Base-by-base conservation (phyloP, 371 early-diverging fungal genomes). In the Apophysomyces elegans region DNA sequence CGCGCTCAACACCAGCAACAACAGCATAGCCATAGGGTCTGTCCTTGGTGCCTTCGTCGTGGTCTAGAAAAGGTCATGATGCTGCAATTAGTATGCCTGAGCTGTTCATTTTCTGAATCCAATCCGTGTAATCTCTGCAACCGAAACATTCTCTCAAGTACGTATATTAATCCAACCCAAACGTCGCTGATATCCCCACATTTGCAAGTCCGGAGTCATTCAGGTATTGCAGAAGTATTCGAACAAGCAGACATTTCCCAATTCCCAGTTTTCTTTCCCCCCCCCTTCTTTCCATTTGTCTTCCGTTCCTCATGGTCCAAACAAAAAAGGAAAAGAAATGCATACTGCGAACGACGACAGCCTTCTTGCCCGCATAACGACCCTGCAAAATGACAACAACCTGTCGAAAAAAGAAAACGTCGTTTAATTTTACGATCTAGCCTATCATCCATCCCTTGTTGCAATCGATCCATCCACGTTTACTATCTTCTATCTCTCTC, bases 351-450 rank as follows among this genome's bases (percentile, higher is more conserved):
- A 98, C 93, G 74, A 98, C 95, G 76, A 98, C 98, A 73, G 97
- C 98, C 90, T 98, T 98, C 88, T 95, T 96, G 73, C 99, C 99
- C 84, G 99, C 98, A 80, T 91, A 94, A 75, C 97, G 94, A 74
- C 99, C 99, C 80, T 95, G 92, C 64, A 97, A 92, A 82, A 98
- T 84, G 71, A 98, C 90, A 70, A 95, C 98, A 76, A 97, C 97
- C 94, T 97, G 76, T 36, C 41, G 8, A 46, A 16, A 46, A 26
- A n/a, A 18, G 37, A 58, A 54, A 56, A 26, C 32, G 11, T 37
- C 54, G 21, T 50, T 50, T 50, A 50, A 21, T 21, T 26, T 50
- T 11, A 16, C 9, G 21, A 0, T 11, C 54, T 50, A 1, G 32
- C 9, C 21, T 5, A 50, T 50, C 54, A 50, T 21, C 21, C 21